phyloP scores from a whole-genome alignment of 495 filamentous ascomycete species.

The Choiromyces venosus region DNA sequence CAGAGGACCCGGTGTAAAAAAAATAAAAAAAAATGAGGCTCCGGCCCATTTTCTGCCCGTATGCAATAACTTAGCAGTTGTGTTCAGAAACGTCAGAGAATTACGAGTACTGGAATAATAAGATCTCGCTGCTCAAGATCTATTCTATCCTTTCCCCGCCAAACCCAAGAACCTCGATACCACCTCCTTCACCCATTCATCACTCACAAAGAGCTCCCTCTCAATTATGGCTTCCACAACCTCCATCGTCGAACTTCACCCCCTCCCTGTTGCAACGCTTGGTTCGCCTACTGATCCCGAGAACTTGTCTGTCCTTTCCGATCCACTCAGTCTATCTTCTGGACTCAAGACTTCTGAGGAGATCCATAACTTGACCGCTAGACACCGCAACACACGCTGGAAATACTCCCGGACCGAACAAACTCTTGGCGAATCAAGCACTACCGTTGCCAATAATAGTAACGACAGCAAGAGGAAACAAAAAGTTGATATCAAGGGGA shows the following conservation, averaged over 20 bases:
- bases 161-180: background rate
- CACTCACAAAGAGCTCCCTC: background rate
- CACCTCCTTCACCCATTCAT: background rate
- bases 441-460: conserved; percentile 45
- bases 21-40: background rate
- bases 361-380: conserved; percentile 68
- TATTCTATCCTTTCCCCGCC: background rate
- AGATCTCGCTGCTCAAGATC: background rate
- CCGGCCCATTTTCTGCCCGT: too few species aligned
- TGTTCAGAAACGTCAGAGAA: too few species aligned
- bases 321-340: conserved; percentile 76
- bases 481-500: conserved; percentile 54
- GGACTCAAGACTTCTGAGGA: conserved; percentile 72
- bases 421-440: conserved; percentile 13
- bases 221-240: conserved; percentile 8
- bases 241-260: conserved; percentile 24
- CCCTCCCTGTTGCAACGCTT: conserved; percentile 19
- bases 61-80: too few species aligned
- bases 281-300: conserved; percentile 17
- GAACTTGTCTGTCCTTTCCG: conserved; percentile 44
- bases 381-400: conserved; percentile 63
- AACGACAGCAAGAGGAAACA: conserved; percentile 43
- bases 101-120: too few species aligned
- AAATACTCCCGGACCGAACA: conserved; percentile 47
- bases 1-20: background rate